Conservation (phyloP, 2,329 filamentous ascomycete species). For the Mycosphaerella sp. region DNA sequence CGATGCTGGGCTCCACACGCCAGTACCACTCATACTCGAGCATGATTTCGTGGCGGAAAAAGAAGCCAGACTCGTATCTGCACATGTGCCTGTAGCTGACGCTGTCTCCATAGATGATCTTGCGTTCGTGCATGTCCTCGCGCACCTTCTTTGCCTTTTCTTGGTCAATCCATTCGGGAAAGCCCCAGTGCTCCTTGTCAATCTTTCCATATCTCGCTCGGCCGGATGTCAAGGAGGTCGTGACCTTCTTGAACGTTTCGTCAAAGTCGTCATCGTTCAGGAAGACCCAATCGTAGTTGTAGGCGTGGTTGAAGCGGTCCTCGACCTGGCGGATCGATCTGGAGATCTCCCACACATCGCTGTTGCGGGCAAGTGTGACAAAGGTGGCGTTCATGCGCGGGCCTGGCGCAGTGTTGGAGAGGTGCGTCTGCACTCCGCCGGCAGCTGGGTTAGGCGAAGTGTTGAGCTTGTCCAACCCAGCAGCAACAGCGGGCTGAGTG, state of each 20-base stretch:
- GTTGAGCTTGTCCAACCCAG: constrained; percentile 4
- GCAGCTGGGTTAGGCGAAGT: constrained; percentile 31
- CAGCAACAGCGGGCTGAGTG: not conserved
- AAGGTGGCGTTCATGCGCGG: constrained; percentile 95
- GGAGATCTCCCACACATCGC: constrained; percentile 92
- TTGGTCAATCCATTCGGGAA: constrained; percentile 91
- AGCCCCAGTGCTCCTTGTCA: constrained; percentile 90
- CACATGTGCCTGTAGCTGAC: constrained; percentile 99
- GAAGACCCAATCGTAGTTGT: constrained; percentile 99
- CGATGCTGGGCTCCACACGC: constrained; percentile 95
- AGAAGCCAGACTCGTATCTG: constrained; percentile 97
- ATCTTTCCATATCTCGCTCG: constrained; percentile 89
- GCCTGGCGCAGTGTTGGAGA: constrained; percentile 48
- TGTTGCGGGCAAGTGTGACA: constrained; percentile 88
- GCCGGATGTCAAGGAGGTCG: constrained; percentile 80
- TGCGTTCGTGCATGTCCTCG: constrained; percentile 85
- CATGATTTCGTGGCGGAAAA: constrained; percentile 93
- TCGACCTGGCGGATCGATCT: constrained; percentile 94
- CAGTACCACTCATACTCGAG: constrained; percentile 98
- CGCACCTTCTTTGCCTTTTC: constrained; percentile 85
- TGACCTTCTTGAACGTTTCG: constrained; percentile 87
- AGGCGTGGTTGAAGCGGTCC: constrained; percentile 95
- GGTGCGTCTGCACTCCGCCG: constrained; percentile 25
- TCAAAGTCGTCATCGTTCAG: constrained; percentile 95
- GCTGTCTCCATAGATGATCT: constrained; percentile 98